Conservation (phyloP, 768 basidiomycete species). For the Russula earlei region DNA sequence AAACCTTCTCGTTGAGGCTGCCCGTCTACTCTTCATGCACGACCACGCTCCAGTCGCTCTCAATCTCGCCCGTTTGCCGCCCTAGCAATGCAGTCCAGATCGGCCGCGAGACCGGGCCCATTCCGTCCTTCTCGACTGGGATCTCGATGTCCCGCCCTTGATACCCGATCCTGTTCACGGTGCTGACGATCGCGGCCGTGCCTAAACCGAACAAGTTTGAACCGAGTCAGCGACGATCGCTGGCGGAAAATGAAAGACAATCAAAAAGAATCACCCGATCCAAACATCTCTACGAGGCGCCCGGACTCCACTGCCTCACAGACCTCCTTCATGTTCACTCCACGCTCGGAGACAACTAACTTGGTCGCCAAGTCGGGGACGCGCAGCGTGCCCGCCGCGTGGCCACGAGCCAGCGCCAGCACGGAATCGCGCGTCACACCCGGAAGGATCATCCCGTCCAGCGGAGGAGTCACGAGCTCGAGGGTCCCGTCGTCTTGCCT, state of each 20-base stretch:
- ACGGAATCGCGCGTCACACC: conserved; percentile 36
- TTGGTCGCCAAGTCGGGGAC: conserved; percentile 22
- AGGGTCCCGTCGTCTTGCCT: conserved; percentile 44
- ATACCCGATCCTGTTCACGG: conserved; percentile 34
- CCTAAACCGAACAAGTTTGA: conserved; percentile 20
- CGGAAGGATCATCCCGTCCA: conserved; percentile 33
- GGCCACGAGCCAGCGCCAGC: conserved; percentile 29
- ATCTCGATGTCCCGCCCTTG: conserved; percentile 32
- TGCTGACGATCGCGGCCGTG: conserved; percentile 33
- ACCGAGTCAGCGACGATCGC: neutral
- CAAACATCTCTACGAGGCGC: conserved; percentile 28
- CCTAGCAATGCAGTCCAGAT: conserved; percentile 31
- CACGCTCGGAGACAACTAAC: conserved; percentile 25
- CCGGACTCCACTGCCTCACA: conserved; percentile 24
- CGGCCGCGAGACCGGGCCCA: conserved; percentile 33
- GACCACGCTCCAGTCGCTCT: conserved; percentile 36
- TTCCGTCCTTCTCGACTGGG: conserved; percentile 31
- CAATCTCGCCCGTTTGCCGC: conserved; percentile 35
- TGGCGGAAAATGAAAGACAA: neutral
- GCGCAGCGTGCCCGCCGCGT: conserved; percentile 25
- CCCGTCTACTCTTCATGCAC: conserved; percentile 13
- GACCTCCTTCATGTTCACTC: conserved; percentile 28
- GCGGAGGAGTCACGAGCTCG: conserved; percentile 20
- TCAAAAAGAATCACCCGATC: conserved; percentile 16
- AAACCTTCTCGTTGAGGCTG: neutral